Percentiles rank a stretch among this genome's conserved stretches.
Conservation (phyloP, 331 rosid genomes). For the Dryas integrifolia region DNA sequence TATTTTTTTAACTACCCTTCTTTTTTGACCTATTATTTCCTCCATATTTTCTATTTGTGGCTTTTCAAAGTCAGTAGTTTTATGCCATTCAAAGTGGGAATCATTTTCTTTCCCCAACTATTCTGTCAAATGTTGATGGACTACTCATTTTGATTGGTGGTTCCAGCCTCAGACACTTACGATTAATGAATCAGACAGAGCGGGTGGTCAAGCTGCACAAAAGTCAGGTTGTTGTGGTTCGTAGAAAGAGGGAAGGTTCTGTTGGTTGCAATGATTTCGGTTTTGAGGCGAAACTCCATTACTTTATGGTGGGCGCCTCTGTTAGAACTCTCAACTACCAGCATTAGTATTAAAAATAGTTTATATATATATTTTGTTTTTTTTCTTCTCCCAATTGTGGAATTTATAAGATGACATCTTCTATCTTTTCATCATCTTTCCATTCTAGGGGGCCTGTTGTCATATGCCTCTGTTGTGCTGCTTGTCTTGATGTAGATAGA, state of each 20-base stretch:
- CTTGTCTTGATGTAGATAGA: conserved; percentile 32
- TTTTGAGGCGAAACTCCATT: conserved; percentile 31
- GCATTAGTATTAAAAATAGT: conserved; percentile 19
- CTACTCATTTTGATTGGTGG: conserved; percentile 19
- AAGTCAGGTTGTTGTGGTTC: conserved; percentile 71
- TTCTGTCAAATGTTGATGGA: conserved; percentile 21
- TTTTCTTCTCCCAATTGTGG: background rate
- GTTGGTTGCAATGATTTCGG: conserved; percentile 25
- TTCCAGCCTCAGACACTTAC: conserved; percentile 68
- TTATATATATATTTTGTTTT: background rate
- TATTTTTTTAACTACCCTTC: background rate
- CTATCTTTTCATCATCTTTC: conserved; percentile 1
- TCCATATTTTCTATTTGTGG: background rate
- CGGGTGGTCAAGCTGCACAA: conserved; percentile 52
- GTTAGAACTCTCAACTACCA: conserved; percentile 28
- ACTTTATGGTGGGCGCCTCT: background rate
- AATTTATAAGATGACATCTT: conserved; percentile 12
- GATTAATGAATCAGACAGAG: conserved; percentile 53
- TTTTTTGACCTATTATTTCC: conserved; percentile 2
- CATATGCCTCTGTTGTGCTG: conserved; percentile 21
- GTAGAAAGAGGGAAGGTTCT: conserved; percentile 30
- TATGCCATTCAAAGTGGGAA: conserved; percentile 6
- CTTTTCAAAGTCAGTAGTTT: background rate
- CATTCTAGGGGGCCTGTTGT: conserved; percentile 18
- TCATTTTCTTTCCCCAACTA: conserved; percentile 7